Percentiles rank a stretch among this genome's conserved stretches.
phyloP scores from a whole-genome alignment of 352 stramenopile genomes.

The Thraustochytrium sp. region DNA sequence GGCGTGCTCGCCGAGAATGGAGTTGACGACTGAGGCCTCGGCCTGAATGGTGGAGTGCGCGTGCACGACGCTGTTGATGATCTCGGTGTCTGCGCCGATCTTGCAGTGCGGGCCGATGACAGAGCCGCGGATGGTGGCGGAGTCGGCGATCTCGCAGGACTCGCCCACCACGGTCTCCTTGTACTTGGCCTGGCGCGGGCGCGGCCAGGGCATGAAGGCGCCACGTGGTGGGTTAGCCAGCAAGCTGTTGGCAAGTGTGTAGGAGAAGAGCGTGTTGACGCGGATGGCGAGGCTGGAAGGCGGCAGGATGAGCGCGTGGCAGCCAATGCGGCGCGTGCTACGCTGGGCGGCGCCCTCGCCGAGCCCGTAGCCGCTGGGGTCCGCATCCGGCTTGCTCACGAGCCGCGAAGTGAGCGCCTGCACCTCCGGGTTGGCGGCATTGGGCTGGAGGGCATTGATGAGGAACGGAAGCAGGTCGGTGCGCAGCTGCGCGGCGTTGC shows the following conservation, averaged over 20 bases:
- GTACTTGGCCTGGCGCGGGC: neutral
- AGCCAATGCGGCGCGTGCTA: neutral
- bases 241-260: neutral
- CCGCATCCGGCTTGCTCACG: neutral
- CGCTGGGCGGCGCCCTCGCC: neutral
- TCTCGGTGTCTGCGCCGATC: neutral
- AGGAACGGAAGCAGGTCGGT: slow-evolving; percentile 24
- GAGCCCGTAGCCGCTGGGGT: neutral
- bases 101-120: slow-evolving; percentile 31
- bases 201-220: neutral
- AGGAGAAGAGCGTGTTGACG: slow-evolving; percentile 35
- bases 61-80: slow-evolving; percentile 25
- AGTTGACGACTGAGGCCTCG: neutral
- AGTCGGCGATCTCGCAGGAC: neutral
- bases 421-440: neutral
- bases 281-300: neutral
- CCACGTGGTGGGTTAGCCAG: neutral
- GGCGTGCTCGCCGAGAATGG: neutral
- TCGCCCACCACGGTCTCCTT: neutral
- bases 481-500: neutral
- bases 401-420: neutral
- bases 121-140: neutral
- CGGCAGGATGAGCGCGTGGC: neutral
- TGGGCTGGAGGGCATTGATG: slow-evolving; percentile 27
- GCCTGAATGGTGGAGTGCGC: slow-evolving; percentile 36